Base-by-base conservation (phyloP, 805 yeast species). In the Wickerhamiella allomyrinae region DNA sequence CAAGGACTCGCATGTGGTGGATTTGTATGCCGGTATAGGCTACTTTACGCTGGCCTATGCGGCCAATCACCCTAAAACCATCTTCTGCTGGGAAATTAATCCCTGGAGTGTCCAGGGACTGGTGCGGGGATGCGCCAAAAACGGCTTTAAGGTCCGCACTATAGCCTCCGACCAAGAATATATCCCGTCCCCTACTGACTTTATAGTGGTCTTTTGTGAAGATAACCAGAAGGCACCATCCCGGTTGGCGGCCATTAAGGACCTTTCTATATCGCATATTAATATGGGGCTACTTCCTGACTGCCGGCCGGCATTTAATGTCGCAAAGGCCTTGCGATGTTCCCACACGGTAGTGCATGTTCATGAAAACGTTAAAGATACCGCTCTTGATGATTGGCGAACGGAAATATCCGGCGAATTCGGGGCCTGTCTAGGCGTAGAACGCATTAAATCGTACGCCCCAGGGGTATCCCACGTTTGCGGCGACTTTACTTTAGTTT, bases 401-500 rank as follows among this genome's bases (percentile, higher is more conserved):
- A 35, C 41, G 1, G 46, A 49, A 3, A 56, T 62, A 2, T 34
- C 36, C 2, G 5, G 17, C 2, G 40, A 40, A 13, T 51, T 65
- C 23, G 51, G 50, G 10, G 5, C 29, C 6, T 59, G 58, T 9
- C 8, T 51, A 1, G 76, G 73, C 46, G 46, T 77, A 8, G 84
- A 80, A 47, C 71, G 65, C 49, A 81, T 85, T 42, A 85, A 84
- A 60, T 80, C 89, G 0, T 84, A 77, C 66, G 93, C 94, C 0
- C 95, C 95, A 0, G 89, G 79, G 39, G 76, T 85, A 2, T 78
- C 82, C 78, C 95, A 84, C 50, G 62, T 81, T 2, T 81, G 82
- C 37, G 63, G 69, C 2, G 79, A 74, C 46, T 60, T 61, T 41
- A 23, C 21, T 9, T 22, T 6, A 9, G 24, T 9, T 22, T 9